Conservation (phyloP, 176 grass and related monocot species). For the Rhynchospora pubera region DNA sequence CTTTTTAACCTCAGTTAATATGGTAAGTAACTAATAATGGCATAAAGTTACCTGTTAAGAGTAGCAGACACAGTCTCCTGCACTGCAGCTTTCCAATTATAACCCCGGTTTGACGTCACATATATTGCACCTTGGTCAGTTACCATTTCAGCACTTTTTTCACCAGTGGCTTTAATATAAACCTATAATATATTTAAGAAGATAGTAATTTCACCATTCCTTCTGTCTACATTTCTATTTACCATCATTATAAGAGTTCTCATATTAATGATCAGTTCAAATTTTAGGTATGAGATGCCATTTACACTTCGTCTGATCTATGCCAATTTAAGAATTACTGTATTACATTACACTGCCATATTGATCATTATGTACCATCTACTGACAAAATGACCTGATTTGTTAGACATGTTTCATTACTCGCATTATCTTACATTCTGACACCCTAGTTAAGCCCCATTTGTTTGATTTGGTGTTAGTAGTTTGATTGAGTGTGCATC, state of each 20-base stretch:
- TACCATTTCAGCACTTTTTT: constrained; percentile 96
- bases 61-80: constrained; percentile 96
- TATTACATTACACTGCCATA: neutral
- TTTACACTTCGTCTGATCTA: neutral
- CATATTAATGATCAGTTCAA: neutral
- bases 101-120: constrained; percentile 93
- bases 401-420: neutral
- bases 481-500: neutral
- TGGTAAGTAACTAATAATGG: neutral
- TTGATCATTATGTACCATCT: neutral
- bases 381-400: neutral
- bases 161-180: constrained; percentile 87
- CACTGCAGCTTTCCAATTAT: constrained; percentile 99
- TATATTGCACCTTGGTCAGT: constrained; percentile 95
- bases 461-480: neutral
- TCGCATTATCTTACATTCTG: neutral
- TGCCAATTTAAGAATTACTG: neutral
- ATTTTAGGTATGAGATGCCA: neutral
- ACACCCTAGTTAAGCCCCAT: neutral
- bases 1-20: neutral
- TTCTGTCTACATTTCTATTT: neutral
- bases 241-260: neutral
- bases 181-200: constrained; percentile 33
- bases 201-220: neutral
- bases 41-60: constrained; percentile 61